These are phyloP conservation scores for Laburnicola sp. DNA, from an alignment of 2,329 filamentous ascomycete genomes.

Conservation along the genomic window DNA sequence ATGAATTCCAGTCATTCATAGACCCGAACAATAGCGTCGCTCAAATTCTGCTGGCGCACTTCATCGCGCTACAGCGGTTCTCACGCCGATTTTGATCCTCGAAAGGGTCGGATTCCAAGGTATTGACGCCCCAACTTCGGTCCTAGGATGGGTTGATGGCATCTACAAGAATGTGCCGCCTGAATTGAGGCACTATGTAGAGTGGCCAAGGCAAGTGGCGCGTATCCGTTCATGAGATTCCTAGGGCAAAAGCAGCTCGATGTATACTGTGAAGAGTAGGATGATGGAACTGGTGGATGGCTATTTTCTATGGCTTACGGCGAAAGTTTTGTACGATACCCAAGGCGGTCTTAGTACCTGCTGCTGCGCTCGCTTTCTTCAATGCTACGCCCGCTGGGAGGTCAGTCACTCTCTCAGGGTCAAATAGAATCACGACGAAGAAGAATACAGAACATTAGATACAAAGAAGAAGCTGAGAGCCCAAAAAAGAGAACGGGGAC, in stretches of 20 bases:
- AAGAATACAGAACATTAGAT: neutral
- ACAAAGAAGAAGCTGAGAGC: too few relatives aligned
- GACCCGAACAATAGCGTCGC: constrained; percentile 47
- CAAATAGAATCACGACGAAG: neutral
- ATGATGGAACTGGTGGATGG: neutral
- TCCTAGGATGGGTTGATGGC: constrained; percentile 39
- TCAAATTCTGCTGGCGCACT: constrained; percentile 52
- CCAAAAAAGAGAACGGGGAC: too few relatives aligned
- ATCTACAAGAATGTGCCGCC: constrained; percentile 35
- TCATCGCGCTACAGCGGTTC: constrained; percentile 52
- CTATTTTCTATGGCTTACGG: neutral
- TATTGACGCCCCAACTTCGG: constrained; percentile 36
- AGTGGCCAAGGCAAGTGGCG: constrained; percentile 38
- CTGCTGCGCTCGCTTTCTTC: constrained; percentile 14
- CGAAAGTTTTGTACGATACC: constrained; percentile 12
- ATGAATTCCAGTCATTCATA: constrained; percentile 50
- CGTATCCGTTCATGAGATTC: constrained; percentile 35
- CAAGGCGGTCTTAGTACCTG: constrained; percentile 8
- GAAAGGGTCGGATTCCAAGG: constrained; percentile 41
- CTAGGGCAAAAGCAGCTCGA: constrained; percentile 29
- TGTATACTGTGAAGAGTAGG: constrained; percentile 6
- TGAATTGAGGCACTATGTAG: constrained; percentile 28
- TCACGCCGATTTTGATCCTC: constrained; percentile 47
- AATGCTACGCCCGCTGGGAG: neutral
- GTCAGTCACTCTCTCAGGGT: neutral